These are phyloP conservation scores for Nakazawaea pomicola DNA, from an alignment of 805 yeast species.

Conservation along the genomic window DNA sequence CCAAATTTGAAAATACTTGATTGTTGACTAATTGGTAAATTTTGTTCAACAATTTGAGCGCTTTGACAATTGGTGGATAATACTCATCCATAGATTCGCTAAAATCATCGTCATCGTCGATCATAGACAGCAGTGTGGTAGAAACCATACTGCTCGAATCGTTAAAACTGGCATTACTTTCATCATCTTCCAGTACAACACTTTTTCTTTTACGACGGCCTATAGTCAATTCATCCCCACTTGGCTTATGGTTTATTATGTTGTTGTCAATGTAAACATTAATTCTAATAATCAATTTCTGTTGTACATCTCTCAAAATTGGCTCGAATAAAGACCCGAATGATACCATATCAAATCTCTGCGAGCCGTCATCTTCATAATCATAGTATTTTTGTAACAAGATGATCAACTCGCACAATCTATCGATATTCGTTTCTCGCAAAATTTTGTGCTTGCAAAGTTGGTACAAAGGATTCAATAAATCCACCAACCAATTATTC, in stretches of 20 bases:
- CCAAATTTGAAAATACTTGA: slow-evolving; percentile 79
- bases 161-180: background rate
- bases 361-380: slow-evolving; percentile 42
- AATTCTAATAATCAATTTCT: slow-evolving; percentile 73
- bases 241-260: slow-evolving; percentile 62
- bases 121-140: slow-evolving; percentile 11
- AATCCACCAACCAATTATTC: slow-evolving; percentile 52
- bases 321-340: slow-evolving; percentile 64
- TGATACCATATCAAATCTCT: slow-evolving; percentile 27
- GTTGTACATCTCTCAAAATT: slow-evolving; percentile 70
- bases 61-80: slow-evolving; percentile 69
- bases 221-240: slow-evolving; percentile 60
- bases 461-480: slow-evolving; percentile 79
- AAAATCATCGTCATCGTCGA: slow-evolving; percentile 19
- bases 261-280: slow-evolving; percentile 68
- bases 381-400: slow-evolving; percentile 65
- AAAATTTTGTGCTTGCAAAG: slow-evolving; percentile 59
- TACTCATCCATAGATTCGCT: slow-evolving; percentile 20
- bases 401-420: slow-evolving; percentile 71
- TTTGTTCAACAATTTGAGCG: slow-evolving; percentile 65
- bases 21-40: slow-evolving; percentile 78
- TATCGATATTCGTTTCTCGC: slow-evolving; percentile 62
- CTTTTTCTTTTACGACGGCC: slow-evolving; percentile 32
- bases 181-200: slow-evolving; percentile 3
- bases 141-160: slow-evolving; percentile 7